These are phyloP conservation scores for Emmonsia crescens DNA, from an alignment of 2,329 filamentous ascomycete genomes.

Conservation along the genomic window DNA sequence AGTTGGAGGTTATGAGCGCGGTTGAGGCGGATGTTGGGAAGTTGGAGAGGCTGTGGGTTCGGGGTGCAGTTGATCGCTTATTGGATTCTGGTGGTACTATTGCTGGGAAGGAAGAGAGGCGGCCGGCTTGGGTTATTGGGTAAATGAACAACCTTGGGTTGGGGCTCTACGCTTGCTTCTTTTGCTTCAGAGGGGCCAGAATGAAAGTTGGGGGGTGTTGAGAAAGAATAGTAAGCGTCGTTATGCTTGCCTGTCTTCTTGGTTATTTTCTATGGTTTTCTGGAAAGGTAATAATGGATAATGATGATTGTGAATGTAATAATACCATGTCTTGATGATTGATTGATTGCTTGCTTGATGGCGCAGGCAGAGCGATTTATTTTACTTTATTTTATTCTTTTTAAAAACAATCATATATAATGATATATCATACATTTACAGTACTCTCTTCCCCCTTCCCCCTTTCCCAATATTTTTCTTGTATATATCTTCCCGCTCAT, in stretches of 20 bases:
- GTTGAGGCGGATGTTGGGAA: constrained; percentile 27
- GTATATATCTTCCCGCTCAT: not conserved
- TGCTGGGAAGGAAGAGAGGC: constrained; percentile 13
- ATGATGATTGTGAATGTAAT: not conserved
- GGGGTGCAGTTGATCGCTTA: constrained; percentile 20
- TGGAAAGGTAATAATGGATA: not conserved
- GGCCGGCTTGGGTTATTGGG: not conserved
- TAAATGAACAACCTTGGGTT: not conserved
- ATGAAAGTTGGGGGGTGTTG: too few relatives aligned
- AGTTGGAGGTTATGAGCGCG: constrained; percentile 25
- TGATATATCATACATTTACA: not conserved
- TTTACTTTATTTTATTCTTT: not conserved
- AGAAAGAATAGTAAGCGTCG: not conserved
- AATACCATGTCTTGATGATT: not conserved
- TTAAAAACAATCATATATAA: not conserved
- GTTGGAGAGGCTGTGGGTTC: constrained; percentile 25
- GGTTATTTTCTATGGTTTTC: not conserved
- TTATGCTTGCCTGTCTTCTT: not conserved
- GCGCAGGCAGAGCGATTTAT: not conserved
- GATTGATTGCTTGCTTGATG: not conserved
- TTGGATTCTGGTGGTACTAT: constrained; percentile 12
- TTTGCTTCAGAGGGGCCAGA: not conserved
- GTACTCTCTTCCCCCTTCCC: too few relatives aligned
- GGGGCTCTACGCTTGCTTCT: not conserved
- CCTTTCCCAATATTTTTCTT: too few relatives aligned